Base-by-base conservation (phyloP, 129 eudicot species). In the Flaveria linearis region DNA sequence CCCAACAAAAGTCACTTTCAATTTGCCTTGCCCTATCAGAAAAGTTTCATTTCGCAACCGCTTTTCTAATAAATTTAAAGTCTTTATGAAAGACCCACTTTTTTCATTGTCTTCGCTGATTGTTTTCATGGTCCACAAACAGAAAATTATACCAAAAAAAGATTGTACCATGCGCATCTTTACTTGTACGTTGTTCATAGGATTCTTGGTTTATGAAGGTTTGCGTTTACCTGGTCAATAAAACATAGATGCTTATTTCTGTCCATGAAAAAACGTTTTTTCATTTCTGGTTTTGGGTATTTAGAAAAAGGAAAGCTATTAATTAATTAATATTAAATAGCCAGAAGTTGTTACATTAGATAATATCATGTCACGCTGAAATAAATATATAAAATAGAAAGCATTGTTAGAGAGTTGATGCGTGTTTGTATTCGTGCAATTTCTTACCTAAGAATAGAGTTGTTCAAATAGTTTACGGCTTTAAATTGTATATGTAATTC, bases 101-200 rank as follows among this genome's bases (percentile, higher is more conserved):
- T 78, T 71, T 65, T 49, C 3, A 22, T 39, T 49, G 83, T 72
- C 78, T 51, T 63, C 41, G 7, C 5, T 36, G 41, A 36, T 36
- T 36, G 18, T 22, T 64, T 36, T 23, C 13, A 22, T 68, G 78
- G 43, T 45, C 78, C 68, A 51, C 72, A 68, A 68, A 55, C 75
- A 15, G 39, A 58, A 17, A 65, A 17, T n/a, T 73, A 56, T 18
- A 53, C 36, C 5, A 36, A 4, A 7, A 41, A 56, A 0, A 1
- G 22, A 9, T 17, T 76, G 76, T 60, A 50, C 69, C 17, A 15
- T 78, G 72, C 49, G 72, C 9, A 9, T 62, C 16, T 33, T 45
- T 26, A 71, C 47, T 67, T 56, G 81, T 52, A 76, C 66, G 5
- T 67, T 63, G 2, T 0, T 17, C 11, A 1, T 56, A 12, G 42